Percentiles rank a stretch among this genome's conserved stretches.
Conservation (phyloP, 2,329 filamentous ascomycete species). For the Fusarium sp. region DNA sequence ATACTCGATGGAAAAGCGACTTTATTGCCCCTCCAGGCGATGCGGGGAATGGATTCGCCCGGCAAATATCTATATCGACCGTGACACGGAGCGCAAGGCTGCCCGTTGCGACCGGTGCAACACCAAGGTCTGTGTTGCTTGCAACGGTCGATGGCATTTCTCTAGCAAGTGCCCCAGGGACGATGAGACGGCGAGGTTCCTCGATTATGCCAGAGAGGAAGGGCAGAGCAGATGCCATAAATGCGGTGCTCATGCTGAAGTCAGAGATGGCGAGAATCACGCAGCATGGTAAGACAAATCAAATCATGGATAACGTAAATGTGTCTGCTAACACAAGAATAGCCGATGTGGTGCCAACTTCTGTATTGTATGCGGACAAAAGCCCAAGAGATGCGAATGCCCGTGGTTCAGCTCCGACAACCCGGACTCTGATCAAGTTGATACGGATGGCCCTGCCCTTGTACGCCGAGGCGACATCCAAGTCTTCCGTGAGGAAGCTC, state of each 20-base stretch:
- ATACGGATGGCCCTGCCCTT: constrained; percentile 58
- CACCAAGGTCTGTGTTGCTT: constrained; percentile 75
- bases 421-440: constrained; percentile 61
- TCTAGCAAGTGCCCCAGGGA: constrained; percentile 74
- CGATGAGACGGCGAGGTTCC: constrained; percentile 68
- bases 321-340: constrained; percentile 26
- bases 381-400: constrained; percentile 85
- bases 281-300: constrained; percentile 75
- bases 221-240: constrained; percentile 79
- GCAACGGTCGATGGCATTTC: constrained; percentile 77
- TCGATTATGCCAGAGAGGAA: constrained; percentile 69
- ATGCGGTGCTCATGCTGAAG: constrained; percentile 77
- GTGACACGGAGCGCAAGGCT: constrained; percentile 65
- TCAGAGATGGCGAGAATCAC: constrained; percentile 85
- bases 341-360: constrained; percentile 83
- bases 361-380: constrained; percentile 82
- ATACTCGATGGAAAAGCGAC: constrained; percentile 73
- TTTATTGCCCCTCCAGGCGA: constrained; percentile 76
- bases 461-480: constrained; percentile 40
- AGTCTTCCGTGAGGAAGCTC: constrained; percentile 30
- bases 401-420: constrained; percentile 76
- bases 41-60: constrained; percentile 86
- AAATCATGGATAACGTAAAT: neutral
- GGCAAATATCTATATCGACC: constrained; percentile 67
- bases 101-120: constrained; percentile 75